Percentiles rank a stretch among this genome's conserved stretches.
phyloP scores from a whole-genome alignment of 2,329 filamentous ascomycete genomes.

The Elsinoe necatrix region DNA sequence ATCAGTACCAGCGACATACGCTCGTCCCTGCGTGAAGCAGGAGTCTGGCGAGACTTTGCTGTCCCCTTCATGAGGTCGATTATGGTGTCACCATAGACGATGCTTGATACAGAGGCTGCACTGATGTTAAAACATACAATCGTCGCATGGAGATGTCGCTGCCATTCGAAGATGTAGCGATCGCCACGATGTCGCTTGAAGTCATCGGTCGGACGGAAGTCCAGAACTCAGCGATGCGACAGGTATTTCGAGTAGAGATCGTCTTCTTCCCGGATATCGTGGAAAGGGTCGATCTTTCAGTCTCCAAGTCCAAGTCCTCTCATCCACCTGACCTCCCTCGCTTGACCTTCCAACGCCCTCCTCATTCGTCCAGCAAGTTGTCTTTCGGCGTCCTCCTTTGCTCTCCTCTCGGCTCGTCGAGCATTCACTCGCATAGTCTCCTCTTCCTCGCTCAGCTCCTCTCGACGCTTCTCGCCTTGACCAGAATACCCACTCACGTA shows the following conservation, averaged over 20 bases:
- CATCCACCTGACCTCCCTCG: conserved; percentile 69
- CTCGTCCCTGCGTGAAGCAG: neutral
- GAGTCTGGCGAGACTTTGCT: neutral
- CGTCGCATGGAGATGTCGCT: no score
- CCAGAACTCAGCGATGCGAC: neutral
- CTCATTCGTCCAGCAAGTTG: conserved; percentile 65
- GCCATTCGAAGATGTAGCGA: no score
- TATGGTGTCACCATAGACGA: neutral
- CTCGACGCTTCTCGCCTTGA: neutral
- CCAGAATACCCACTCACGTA: conserved; percentile 20
- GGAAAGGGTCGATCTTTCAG: neutral
- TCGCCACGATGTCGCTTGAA: no score
- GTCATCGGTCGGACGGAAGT: neutral
- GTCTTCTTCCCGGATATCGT: neutral
- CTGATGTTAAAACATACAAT: no score
- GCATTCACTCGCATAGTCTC: conserved; percentile 38
- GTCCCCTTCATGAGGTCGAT: neutral
- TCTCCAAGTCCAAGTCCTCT: conserved; percentile 52
- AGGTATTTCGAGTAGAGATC: neutral
- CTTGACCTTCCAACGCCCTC: conserved; percentile 64
- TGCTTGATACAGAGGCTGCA: neutral
- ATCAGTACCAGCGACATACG: neutral
- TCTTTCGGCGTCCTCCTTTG: conserved; percentile 48
- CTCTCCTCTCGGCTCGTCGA: conserved; percentile 37
- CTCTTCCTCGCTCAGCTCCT: conserved; percentile 28